phyloP scores from a whole-genome alignment of 805 yeast species.

The Zygotorulaspora florentina region DNA sequence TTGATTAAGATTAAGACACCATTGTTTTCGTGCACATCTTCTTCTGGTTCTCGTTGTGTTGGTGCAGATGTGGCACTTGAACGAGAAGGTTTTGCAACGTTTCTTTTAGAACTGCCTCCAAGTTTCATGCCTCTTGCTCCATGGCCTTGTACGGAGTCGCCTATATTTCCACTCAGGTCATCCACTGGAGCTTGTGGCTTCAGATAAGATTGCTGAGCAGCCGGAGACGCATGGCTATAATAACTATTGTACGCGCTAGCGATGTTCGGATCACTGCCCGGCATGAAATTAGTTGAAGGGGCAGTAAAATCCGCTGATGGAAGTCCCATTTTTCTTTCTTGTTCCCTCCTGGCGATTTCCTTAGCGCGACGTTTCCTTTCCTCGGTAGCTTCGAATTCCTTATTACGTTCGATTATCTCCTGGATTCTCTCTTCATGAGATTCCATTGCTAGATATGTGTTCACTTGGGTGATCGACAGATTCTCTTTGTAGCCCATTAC shows the following conservation, averaged over 20 bases:
- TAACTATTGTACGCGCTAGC: conserved; percentile 38
- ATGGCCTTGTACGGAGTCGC: conserved; percentile 8
- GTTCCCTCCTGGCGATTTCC: conserved; percentile 77
- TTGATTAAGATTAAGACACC: conserved; percentile 76
- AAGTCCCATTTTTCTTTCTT: conserved; percentile 34
- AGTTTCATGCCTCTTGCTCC: conserved; percentile 30
- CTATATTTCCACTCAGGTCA: conserved; percentile 5
- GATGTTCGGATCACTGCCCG: conserved; percentile 33
- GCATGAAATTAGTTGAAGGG: conserved; percentile 23
- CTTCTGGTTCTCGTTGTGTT: conserved; percentile 17
- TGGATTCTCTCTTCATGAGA: conserved; percentile 98
- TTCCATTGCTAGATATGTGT: conserved; percentile 92
- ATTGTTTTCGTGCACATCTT: conserved; percentile 46
- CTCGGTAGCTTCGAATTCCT: conserved; percentile 94
- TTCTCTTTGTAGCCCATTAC: conserved; percentile 88
- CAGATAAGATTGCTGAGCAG: conserved; percentile 36
- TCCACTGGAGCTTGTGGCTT: conserved; percentile 13
- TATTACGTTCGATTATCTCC: conserved; percentile 94
- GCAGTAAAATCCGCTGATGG: conserved; percentile 29
- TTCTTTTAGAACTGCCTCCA: conserved; percentile 17
- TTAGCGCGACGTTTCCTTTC: conserved; percentile 94
- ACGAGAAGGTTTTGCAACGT: conserved; percentile 12
- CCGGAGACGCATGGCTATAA: conserved; percentile 37
- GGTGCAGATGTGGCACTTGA: conserved; percentile 14
- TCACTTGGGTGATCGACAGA: conserved; percentile 73